Conservation (phyloP, 139 green algal genomes). For the Tetradesmus obliquus region DNA sequence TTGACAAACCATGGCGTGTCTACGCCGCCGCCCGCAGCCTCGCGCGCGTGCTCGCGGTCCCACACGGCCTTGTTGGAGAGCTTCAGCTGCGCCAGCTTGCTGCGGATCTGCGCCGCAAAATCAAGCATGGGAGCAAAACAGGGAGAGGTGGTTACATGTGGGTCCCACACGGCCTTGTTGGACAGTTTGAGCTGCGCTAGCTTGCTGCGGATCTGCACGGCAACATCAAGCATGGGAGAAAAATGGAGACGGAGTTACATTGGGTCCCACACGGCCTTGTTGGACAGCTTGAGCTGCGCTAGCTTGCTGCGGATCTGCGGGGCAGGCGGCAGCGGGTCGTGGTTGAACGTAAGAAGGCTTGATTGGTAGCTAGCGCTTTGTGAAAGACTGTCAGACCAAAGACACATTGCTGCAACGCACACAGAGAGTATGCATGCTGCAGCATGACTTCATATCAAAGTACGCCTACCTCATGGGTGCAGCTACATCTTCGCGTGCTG, state of each 20-base stretch:
- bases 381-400: no score
- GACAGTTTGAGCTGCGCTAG: slow-evolving; percentile 78
- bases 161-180: slow-evolving; percentile 81
- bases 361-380: no score
- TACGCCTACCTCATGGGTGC: no score
- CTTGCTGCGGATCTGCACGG: slow-evolving; percentile 55
- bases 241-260: no score
- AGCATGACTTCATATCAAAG: no score
- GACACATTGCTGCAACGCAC: background rate
- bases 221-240: background rate
- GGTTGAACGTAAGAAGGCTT: background rate
- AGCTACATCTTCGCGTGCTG: no score
- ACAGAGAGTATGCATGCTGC: background rate
- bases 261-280: slow-evolving; percentile 78
- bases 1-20: slow-evolving; percentile 67
- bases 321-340: background rate
- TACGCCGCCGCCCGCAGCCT: slow-evolving; percentile 52
- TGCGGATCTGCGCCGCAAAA: slow-evolving; percentile 49
- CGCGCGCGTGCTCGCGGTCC: slow-evolving; percentile 75
- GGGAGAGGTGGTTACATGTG: no score
- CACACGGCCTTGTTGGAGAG: slow-evolving; percentile 86
- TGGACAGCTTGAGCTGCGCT: slow-evolving; percentile 77
- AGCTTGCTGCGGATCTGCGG: slow-evolving; percentile 62
- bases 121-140: no score
- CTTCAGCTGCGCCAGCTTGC: slow-evolving; percentile 68